A percentile compares a stretch with the other conserved stretches of the same genome.
phyloP scores from a whole-genome alignment of 331 rosid genomes.

The Quercus phellos region DNA sequence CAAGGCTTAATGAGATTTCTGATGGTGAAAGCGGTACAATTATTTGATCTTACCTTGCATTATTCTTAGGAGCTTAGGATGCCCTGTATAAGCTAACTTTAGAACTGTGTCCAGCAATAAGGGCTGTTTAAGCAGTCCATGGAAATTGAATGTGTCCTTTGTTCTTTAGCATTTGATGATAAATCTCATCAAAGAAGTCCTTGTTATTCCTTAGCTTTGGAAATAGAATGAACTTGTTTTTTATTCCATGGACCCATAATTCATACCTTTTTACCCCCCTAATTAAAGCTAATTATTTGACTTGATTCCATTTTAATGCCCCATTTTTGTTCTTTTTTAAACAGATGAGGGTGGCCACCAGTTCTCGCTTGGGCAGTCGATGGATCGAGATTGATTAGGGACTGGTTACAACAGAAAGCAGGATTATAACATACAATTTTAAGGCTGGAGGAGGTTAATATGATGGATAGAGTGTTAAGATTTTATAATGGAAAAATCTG shows the following conservation, averaged over 20 bases:
- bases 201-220: background rate
- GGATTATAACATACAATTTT: slow-evolving; percentile 2
- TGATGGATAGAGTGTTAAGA: slow-evolving; percentile 12
- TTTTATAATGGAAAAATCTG: slow-evolving; percentile 12
- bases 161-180: background rate
- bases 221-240: background rate
- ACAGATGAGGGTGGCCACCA: slow-evolving; percentile 60
- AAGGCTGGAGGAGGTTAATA: slow-evolving; percentile 5
- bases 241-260: no score
- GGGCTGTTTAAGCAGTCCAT: background rate
- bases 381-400: slow-evolving; percentile 41
- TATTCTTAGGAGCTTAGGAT: background rate
- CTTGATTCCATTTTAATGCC: slow-evolving; percentile 9
- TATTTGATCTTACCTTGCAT: slow-evolving; percentile 10
- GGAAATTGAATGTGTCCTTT: background rate
- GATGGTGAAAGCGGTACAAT: slow-evolving; percentile 77
- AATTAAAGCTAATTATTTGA: background rate
- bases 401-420: slow-evolving; percentile 5
- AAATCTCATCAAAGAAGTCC: background rate
- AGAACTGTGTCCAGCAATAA: background rate
- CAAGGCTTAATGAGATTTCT: slow-evolving; percentile 65
- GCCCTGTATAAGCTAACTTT: background rate
- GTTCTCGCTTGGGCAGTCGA: slow-evolving; percentile 44
- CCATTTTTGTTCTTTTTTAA: slow-evolving; percentile 8
- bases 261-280: no score